A percentile compares a stretch with the other conserved stretches of the same genome.
Evolutionary conservation across 345 rosid genomes (phyloP).

Genomic region (Turnera subulata): DNA sequence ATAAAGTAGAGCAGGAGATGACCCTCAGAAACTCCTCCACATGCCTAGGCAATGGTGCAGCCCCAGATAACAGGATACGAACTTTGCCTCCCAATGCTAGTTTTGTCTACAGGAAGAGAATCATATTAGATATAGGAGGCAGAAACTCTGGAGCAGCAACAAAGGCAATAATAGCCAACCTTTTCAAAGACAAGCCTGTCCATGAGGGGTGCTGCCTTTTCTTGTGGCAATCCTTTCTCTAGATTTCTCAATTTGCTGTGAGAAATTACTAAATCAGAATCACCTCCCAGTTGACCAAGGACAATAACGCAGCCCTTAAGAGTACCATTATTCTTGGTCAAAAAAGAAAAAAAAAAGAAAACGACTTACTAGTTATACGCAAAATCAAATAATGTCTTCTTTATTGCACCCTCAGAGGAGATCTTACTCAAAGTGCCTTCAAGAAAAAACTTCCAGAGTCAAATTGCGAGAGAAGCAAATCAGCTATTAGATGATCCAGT

Average conservation of each 20-base stretch:
- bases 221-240: constrained; percentile 67
- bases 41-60: constrained; percentile 86
- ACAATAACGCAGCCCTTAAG: no score
- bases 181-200: constrained; percentile 78
- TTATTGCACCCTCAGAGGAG: constrained; percentile 57
- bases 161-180: constrained; percentile 32
- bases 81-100: constrained; percentile 81
- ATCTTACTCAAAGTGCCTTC: constrained; percentile 69
- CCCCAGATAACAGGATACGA: constrained; percentile 75
- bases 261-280: no score
- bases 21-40: constrained; percentile 91
- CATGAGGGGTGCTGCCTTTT: constrained; percentile 76
- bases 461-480: background rate
- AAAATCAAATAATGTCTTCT: constrained; percentile 60
- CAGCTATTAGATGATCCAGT: background rate
- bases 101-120: constrained; percentile 44
- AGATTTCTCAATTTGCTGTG: constrained; percentile 74
- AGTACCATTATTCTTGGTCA: no score
- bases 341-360: constrained; percentile 4
- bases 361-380: constrained; percentile 81
- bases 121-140: constrained; percentile 8
- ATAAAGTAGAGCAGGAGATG: constrained; percentile 64
- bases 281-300: background rate
- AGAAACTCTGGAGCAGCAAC: background rate
- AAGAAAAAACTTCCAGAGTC: constrained; percentile 17